Percentiles rank a stretch among this genome's conserved stretches.
These are phyloP conservation scores for Xerophyta viscosa DNA, from an alignment of 106 monocot species.

Conservation along the genomic window DNA sequence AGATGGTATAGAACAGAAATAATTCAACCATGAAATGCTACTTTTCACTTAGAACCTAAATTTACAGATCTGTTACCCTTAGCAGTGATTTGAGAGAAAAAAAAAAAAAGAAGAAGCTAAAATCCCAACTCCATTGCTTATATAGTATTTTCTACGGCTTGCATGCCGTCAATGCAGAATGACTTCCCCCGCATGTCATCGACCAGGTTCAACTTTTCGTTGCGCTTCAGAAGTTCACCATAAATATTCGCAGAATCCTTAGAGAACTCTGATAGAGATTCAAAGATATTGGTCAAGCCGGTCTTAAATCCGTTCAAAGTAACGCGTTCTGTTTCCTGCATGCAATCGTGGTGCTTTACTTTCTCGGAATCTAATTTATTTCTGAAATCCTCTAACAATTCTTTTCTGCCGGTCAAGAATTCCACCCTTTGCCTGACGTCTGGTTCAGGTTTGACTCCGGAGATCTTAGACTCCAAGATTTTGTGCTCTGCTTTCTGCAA, in stretches of 20 bases:
- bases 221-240: slow-evolving; percentile 31
- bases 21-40: slow-evolving; percentile 6
- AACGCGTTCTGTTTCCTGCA: slow-evolving; percentile 65
- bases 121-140: background rate
- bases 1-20: slow-evolving; percentile 1
- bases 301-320: slow-evolving; percentile 72
- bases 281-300: slow-evolving; percentile 54
- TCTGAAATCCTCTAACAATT: slow-evolving; percentile 39
- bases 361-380: slow-evolving; percentile 68
- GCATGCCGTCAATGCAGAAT: slow-evolving; percentile 29
- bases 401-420: slow-evolving; percentile 50
- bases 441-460: slow-evolving; percentile 42
- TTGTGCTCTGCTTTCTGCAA: slow-evolving; percentile 67
- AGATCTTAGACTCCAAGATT: slow-evolving; percentile 61
- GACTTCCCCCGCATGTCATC: slow-evolving; percentile 22
- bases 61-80: background rate
- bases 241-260: slow-evolving; percentile 59
- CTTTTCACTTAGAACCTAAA: background rate
- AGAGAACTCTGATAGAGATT: slow-evolving; percentile 65
- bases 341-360: slow-evolving; percentile 58
- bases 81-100: background rate
- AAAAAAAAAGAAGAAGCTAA: background rate
- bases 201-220: slow-evolving; percentile 19
- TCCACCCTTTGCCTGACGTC: slow-evolving; percentile 51
- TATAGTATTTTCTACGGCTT: slow-evolving; percentile 5